Evolutionary conservation across 1,284 basidiomycete genomes (phyloP), one percentile per base, ranked within the genome.

Genomic region (Pseudomicrostroma phylloplanum): DNA sequence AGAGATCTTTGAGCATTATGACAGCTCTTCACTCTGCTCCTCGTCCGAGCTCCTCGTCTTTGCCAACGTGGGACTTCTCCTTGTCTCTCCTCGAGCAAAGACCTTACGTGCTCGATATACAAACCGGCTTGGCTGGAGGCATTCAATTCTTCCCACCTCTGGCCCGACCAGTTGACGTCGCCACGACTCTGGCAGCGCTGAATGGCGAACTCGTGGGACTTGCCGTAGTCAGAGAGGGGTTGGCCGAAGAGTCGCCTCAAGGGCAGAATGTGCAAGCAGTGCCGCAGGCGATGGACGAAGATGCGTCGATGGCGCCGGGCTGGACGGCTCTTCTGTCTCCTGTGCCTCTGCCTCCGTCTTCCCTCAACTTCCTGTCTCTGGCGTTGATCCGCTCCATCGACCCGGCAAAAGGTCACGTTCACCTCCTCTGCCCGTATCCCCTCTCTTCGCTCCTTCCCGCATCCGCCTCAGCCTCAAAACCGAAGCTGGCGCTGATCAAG

Each of bases 131-230:
- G 82, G 2, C 81, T 83, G 7, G 90, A 92, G 77, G 79, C 90
- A 62, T 74, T 13, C 64, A 66, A 11, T 60, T 76, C 17, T 59
- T 78, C 39, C 60, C 67, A 6, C 41, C 63, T 11, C 69, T 70
- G 7, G 72, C 68, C 43, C 2, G 51, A 7, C 61, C 60, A 12
- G 68, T 76, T 11, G 68, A 66, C 6, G 67, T 67, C 54, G 58
- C 43, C 42, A 61, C 26, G 21, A 60, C 62, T 49, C 80, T 80
- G 0, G 81, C 85, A 2, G 90, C 90, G 0, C 81, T 97, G 53
- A 91, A 92, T 67, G 89, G 89, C 0, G 86, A 87, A 0, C 70
- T 97, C 23, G 89, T 96, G 7, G 92, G 68, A 4, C 60, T 78
- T 30, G 62, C 71, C 40, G 63, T 67, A 39, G 56, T 85, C 0